phyloP scores from a whole-genome alignment of 2,329 filamentous ascomycete species.

The Neurospora crassa region DNA sequence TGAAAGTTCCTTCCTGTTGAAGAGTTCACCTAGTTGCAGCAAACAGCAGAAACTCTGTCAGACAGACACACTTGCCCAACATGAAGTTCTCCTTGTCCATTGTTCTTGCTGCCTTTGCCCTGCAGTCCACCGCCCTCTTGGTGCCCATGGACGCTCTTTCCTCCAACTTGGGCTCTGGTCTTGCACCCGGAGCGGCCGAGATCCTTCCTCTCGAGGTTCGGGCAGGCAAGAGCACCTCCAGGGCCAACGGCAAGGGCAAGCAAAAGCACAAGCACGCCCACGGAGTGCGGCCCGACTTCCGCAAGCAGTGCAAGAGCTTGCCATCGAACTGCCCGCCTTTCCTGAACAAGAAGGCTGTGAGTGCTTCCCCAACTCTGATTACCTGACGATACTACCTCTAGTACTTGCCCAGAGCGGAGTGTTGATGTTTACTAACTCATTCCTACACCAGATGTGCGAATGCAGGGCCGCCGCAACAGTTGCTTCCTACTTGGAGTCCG shows the following conservation, averaged over 20 bases:
- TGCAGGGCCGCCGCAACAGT: slow-evolving; percentile 12
- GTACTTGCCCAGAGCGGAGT: not conserved
- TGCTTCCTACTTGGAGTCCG: slow-evolving; percentile 13
- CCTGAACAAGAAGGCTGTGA: slow-evolving; percentile 13
- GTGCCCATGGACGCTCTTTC: not conserved
- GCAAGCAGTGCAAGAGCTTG: slow-evolving; percentile 9
- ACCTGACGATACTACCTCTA: not conserved
- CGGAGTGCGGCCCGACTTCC: slow-evolving; percentile 11
- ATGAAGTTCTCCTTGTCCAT: slow-evolving; percentile 5
- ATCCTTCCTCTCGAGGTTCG: slow-evolving; percentile 4
- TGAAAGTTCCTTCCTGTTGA: not conserved
- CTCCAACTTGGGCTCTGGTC: not conserved
- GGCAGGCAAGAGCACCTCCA: not conserved
- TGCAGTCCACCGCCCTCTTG: not conserved
- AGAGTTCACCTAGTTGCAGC: not conserved
- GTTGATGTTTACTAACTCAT: not conserved
- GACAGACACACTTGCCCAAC: slow-evolving; percentile 1
- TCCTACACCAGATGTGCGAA: slow-evolving; percentile 10
- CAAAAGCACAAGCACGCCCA: slow-evolving; percentile 5
- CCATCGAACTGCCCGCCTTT: slow-evolving; percentile 9
- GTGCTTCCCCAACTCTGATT: not conserved
- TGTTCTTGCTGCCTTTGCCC: not conserved
- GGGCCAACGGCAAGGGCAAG: not conserved
- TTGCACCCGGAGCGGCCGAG: not conserved
- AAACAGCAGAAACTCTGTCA: not conserved